Evolutionary conservation across 1,284 basidiomycete genomes (phyloP), one percentile per base, ranked within the genome.

Genomic region (Tilletia walkeri): DNA sequence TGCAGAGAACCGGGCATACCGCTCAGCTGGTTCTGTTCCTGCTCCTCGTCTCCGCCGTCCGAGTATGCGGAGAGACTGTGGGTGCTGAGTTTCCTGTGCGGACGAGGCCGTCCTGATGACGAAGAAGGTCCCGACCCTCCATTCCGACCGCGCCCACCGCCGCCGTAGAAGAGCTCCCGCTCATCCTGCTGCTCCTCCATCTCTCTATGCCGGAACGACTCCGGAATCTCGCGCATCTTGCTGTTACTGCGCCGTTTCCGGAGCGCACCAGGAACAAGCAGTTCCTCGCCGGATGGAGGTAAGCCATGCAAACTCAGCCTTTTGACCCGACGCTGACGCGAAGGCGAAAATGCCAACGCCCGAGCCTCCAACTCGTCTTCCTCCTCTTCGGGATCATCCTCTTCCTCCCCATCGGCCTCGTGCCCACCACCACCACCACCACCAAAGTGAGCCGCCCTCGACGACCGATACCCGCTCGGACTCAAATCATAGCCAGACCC

Each of bases 341-440:
- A 56, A 34, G 59, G 65, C 47, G 67, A 68, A 14, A 68, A 53
- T 9, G 70, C 72, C n/a, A 73, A 65, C 7, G 70, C 69, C 18
- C 72, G 56, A 6, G 59, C 67, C 18, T 47, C 65, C n/a, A 76
- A 66, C 48, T 78, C 74, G 9, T 69, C 68, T 24, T 79, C 78
- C 7, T 73, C 69, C 65, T 70, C 59, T 6, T 73, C 69, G 56
- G 69, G 53, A n/a, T 59, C 67, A 5, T 67, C 72, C 3, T 70
- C 66, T 1, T 65, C 34, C 20, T 66, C 68, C 65, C 69, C 72
- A 3, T 73, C 68, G 10, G 69, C 67, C 14, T 53, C 56, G 36
- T 68, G 72, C 7, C 73, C 76, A 5, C 34, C 41, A n/a, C 47
- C 76, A 5, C 34, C 41, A n/a, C 47, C 36, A 24, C 50, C 50